phyloP scores from a whole-genome alignment of 805 yeast genomes.

The Metschnikowia cerradonensis region DNA sequence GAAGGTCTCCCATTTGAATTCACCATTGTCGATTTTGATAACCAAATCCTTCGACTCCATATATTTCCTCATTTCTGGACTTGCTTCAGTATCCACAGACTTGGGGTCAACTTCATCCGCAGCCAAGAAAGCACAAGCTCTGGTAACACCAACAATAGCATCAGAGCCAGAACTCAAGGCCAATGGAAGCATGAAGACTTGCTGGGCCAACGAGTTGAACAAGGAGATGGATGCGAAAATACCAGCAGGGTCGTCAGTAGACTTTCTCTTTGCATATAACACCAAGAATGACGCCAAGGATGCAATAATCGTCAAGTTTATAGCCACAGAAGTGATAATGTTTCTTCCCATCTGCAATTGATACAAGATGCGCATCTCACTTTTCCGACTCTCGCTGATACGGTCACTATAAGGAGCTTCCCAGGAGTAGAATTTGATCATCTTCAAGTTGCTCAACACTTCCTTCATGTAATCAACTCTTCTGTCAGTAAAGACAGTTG shows the following conservation, averaged over 20 bases:
- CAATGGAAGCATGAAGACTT: slow-evolving; percentile 65
- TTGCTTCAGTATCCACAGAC: slow-evolving; percentile 25
- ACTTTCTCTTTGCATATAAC: slow-evolving; percentile 27
- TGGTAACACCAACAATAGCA: slow-evolving; percentile 56
- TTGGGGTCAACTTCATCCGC: slow-evolving; percentile 39
- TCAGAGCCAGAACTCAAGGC: slow-evolving; percentile 67
- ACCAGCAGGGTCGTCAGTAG: slow-evolving; percentile 48
- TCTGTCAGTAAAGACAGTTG: slow-evolving; percentile 64
- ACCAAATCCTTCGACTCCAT: slow-evolving; percentile 38
- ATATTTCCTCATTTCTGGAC: slow-evolving; percentile 15
- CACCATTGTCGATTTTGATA: slow-evolving; percentile 47
- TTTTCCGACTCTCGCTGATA: slow-evolving; percentile 51
- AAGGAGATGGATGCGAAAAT: slow-evolving; percentile 69
- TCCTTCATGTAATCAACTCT: slow-evolving; percentile 78
- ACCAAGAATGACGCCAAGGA: slow-evolving; percentile 55
- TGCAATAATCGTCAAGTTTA: slow-evolving; percentile 64
- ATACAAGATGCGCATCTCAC: slow-evolving; percentile 61
- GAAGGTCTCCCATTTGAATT: slow-evolving; percentile 61
- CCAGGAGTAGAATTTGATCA: slow-evolving; percentile 89
- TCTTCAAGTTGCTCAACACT: slow-evolving; percentile 69
- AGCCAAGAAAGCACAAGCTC: slow-evolving; percentile 53
- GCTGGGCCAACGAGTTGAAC: slow-evolving; percentile 58
- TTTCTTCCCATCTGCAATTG: slow-evolving; percentile 64
- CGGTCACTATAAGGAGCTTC: slow-evolving; percentile 68
- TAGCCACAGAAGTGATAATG: slow-evolving; percentile 53